Conservation (phyloP, 228 moss, liverwort and hornwort species). For the Sphagnum magellanicum region DNA sequence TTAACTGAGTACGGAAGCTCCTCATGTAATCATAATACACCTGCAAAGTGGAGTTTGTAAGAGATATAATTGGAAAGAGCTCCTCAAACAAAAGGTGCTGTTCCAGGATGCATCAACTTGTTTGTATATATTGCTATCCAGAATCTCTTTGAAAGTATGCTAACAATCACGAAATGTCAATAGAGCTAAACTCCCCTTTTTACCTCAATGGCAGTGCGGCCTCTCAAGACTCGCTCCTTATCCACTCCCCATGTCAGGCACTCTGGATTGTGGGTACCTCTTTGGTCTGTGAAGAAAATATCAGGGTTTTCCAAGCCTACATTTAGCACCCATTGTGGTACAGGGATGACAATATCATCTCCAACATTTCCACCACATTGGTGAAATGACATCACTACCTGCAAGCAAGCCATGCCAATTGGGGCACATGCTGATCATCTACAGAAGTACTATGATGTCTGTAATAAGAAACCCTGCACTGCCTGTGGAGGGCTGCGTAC, state of each 20-base stretch:
- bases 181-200: not conserved
- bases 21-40: constrained; percentile 72
- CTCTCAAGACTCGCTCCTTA: constrained; percentile 59
- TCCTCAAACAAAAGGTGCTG: not conserved
- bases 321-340: constrained; percentile 61
- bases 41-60: constrained; percentile 14
- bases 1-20: constrained; percentile 47
- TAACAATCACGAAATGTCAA: not conserved
- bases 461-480: no score
- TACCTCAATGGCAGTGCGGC: constrained; percentile 70
- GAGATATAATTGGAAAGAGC: not conserved
- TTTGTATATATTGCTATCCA: not conserved
- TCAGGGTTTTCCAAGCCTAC: constrained; percentile 57
- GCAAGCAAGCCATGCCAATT: not conserved
- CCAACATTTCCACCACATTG: constrained; percentile 92
- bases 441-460: no score
- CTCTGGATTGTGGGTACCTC: constrained; percentile 45
- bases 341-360: constrained; percentile 62
- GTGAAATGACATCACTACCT: constrained; percentile 95
- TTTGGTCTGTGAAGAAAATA: constrained; percentile 75
- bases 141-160: not conserved
- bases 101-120: not conserved
- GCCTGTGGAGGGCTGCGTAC: no score
- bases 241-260: constrained; percentile 68
- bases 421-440: no score